Conservation (phyloP, 495 filamentous ascomycete species). For the Amorphotheca resinae region DNA sequence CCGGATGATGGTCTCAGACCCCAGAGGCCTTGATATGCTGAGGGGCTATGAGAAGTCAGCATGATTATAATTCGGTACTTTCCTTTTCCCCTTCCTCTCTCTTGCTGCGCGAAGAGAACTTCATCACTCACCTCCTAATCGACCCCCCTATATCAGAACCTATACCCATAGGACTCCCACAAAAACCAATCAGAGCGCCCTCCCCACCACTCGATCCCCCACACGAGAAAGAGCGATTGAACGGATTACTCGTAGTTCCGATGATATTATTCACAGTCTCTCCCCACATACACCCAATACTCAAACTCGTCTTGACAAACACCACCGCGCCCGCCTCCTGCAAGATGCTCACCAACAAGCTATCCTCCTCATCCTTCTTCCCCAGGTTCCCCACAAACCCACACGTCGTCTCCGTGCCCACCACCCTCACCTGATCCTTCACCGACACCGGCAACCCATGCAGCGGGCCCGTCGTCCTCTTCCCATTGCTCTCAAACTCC, state of each 20-base stretch:
- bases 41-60: conserved; percentile 31
- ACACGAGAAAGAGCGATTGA: conserved; percentile 40
- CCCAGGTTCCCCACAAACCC: conserved; percentile 37
- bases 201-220: conserved; percentile 49
- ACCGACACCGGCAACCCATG: conserved; percentile 52
- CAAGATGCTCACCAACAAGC: conserved; percentile 33
- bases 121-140: conserved; percentile 18
- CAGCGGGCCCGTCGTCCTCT: conserved; percentile 39
- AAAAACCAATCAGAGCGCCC: conserved; percentile 31
- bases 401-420: conserved; percentile 39
- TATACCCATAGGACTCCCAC: conserved; percentile 28
- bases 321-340: conserved; percentile 36
- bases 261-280: conserved; percentile 50
- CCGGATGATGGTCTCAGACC: conserved; percentile 44
- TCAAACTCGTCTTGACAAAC: conserved; percentile 43
- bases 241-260: conserved; percentile 49
- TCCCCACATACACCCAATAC: conserved; percentile 10
- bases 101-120: not conserved
- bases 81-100: too few relatives aligned
- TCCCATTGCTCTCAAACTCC: conserved; percentile 27
- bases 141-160: conserved; percentile 61
- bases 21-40: conserved; percentile 41
- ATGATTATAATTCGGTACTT: not conserved
- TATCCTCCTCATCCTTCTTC: conserved; percentile 30
- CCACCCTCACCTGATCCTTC: conserved; percentile 53